Conservation (phyloP, 441 rosid species). For the Capsella rubella region DNA sequence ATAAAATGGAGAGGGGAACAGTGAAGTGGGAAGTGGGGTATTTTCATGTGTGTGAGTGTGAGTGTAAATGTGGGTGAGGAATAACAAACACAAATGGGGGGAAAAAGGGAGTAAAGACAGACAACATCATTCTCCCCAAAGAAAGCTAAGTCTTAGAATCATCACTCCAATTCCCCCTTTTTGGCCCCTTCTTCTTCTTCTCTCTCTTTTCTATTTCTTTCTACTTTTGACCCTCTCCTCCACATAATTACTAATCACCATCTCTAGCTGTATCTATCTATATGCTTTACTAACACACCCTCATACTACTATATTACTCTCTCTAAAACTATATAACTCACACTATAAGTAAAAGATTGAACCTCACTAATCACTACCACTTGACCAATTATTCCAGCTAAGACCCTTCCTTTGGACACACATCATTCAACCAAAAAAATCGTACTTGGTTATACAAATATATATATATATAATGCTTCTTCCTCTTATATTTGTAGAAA, state of each 20-base stretch:
- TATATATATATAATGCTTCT: not conserved
- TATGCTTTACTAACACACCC: constrained; percentile 24
- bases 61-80: constrained; percentile 49
- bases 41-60: constrained; percentile 46
- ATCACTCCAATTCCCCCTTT: constrained; percentile 44
- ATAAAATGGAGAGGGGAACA: constrained; percentile 10
- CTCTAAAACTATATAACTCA: not conserved
- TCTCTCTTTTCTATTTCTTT: constrained; percentile 27
- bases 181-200: constrained; percentile 40
- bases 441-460: constrained; percentile 9
- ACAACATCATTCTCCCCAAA: constrained; percentile 48
- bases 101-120: constrained; percentile 45
- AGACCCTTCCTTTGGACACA: not conserved
- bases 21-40: constrained; percentile 26
- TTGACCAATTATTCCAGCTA: constrained; percentile 30
- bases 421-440: constrained; percentile 20
- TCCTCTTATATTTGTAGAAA: constrained; percentile 17
- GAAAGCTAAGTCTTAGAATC: constrained; percentile 48
- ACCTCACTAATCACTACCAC: constrained; percentile 13
- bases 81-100: constrained; percentile 32
- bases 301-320: constrained; percentile 28
- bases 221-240: constrained; percentile 41
- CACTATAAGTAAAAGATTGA: constrained; percentile 1
- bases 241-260: constrained; percentile 25
- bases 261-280: not conserved